Base-by-base conservation (phyloP, 176 grass and related monocot species). In the Ensete ventricosum region DNA sequence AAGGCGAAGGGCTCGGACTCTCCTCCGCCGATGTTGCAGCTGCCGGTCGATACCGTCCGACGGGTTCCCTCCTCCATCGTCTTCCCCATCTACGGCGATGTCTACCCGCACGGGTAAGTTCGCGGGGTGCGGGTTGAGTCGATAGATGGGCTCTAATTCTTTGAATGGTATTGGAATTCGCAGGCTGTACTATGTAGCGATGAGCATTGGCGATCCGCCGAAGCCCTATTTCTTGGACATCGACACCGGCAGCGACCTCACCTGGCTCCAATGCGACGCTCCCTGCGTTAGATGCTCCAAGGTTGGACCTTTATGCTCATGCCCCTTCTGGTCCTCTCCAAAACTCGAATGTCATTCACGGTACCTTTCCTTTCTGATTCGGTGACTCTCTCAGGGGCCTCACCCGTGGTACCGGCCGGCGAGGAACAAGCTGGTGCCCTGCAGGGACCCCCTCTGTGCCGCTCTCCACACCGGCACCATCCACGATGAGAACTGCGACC, bases 191-290 rank as follows among this genome's bases (percentile, higher is more conserved):
- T 87, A 85, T 77, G 81, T 83, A 14, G 75, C 80, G 21, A 87
- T 99, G 90, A 85, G 24, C 64, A 99, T 99, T 25, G 95, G 95
- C 63, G 67, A 94, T 62, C 95, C 95, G 1, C 83, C 90, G 0
- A 99, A 91, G 76, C 84, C 90, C 0, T 94, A 94, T 80, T 91
- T 84, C 78, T 77, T 99, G 22, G 95, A 99, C 51, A 82, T 99
- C 2, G 95, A 99, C 88, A 99, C 95, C 0, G 95, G 95, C 20
- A 99, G 95, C 65, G 90, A 94, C 27, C 90, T 99, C 54, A 91
- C 90, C 23, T 99, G 95, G 95, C 78, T 99, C 64, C 88, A 99
- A 58, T 99, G 95, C 52, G 86, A 99, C 59, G 90, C 90, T 1
- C 95, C 95, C 25, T 99, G 95, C 78, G 77, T 76, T 66, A 87